Base-by-base conservation (phyloP, 139 green algal genomes). In the Coelastrella sp. region DNA sequence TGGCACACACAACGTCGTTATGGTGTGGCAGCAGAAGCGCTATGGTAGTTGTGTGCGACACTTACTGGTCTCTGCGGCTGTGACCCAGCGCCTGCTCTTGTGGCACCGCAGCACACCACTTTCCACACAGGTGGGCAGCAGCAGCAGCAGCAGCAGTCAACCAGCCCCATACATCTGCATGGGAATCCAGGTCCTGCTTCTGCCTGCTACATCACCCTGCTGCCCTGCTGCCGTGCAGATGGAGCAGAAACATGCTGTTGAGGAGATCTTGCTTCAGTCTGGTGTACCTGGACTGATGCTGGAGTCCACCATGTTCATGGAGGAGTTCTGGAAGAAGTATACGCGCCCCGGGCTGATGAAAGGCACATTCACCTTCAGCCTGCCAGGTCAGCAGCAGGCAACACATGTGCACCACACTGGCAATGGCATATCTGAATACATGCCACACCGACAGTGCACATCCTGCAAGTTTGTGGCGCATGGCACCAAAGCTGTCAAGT, bases 301-400 rank as follows among this genome's bases (percentile, higher is more conserved):
- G 8, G 87, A 94, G 91, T 89, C 92, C 75, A 92, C 85, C 20
- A 87, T 94, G 86, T 94, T 94, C 88, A 93, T 93, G 90, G 92
- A 93, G 76, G 92, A 94, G 88, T 84, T 94, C 27, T 94, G 92
- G 92, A 94, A 94, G 86, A 89, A 84, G 75, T 94, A 94, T 86
- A 94, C 92, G 35, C 85, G 92, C 12, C 92, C 92, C 0, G 73
- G 72, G 19, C 91, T 93, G 75, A 78, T 93, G 17, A 90, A 92
- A 65, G 92, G 92, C 84, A 84, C 25, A 10, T 93, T 94, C 85
- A 92, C 85, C 14, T 93, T 90, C 72, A 91, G 84, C 88, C 85
- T 90, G 56, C 91, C 90, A 35, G 35, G 76, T 60, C 79, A 58
- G 66, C 12, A 57, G 25, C 4, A 80, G 74, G 24, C 25, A 58